Percentiles rank a stretch among this genome's conserved stretches.
phyloP scores from a whole-genome alignment of 345 rosid species.

The Lumnitzera racemosa region DNA sequence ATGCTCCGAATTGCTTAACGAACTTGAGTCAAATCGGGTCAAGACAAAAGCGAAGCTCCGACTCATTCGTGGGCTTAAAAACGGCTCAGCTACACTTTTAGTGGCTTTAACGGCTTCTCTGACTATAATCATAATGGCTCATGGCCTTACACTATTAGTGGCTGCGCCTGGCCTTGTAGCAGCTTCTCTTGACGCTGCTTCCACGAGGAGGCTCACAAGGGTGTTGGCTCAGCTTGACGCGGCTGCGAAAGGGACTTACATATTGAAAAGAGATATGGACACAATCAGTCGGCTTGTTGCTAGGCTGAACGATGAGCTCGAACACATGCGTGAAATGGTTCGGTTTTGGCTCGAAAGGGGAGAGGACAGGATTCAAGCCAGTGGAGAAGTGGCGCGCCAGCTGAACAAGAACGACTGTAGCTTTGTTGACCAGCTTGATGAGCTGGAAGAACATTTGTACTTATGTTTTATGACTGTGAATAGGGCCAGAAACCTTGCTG shows the following conservation, averaged over 20 bases:
- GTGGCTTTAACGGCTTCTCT: constrained; percentile 58
- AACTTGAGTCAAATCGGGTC: constrained; percentile 46
- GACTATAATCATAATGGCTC: constrained; percentile 48
- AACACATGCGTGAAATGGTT: constrained; percentile 39
- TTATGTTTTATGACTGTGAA: constrained; percentile 79
- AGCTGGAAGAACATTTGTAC: constrained; percentile 74
- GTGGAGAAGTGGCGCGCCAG: constrained; percentile 44
- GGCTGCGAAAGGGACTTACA: constrained; percentile 82
- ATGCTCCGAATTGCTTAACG: constrained; percentile 37
- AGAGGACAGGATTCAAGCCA: constrained; percentile 28
- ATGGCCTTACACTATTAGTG: constrained; percentile 58
- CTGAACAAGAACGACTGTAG: constrained; percentile 35
- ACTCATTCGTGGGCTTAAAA: constrained; percentile 24
- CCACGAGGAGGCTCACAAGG: constrained; percentile 29
- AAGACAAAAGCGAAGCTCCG: constrained; percentile 38
- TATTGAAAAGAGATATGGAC: constrained; percentile 57
- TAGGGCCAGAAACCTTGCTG: constrained; percentile 58
- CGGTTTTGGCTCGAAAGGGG: constrained; percentile 50
- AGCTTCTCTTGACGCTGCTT: constrained; percentile 26
- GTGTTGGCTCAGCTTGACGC: constrained; percentile 44
- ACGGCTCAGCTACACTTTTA: constrained; percentile 50
- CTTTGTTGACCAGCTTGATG: constrained; percentile 58
- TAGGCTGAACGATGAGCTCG: constrained; percentile 56
- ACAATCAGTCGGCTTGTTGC: constrained; percentile 57
- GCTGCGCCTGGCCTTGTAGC: constrained; percentile 48